phyloP scores from a whole-genome alignment of 2,329 filamentous ascomycete genomes.

The Trichoderma koningii region DNA sequence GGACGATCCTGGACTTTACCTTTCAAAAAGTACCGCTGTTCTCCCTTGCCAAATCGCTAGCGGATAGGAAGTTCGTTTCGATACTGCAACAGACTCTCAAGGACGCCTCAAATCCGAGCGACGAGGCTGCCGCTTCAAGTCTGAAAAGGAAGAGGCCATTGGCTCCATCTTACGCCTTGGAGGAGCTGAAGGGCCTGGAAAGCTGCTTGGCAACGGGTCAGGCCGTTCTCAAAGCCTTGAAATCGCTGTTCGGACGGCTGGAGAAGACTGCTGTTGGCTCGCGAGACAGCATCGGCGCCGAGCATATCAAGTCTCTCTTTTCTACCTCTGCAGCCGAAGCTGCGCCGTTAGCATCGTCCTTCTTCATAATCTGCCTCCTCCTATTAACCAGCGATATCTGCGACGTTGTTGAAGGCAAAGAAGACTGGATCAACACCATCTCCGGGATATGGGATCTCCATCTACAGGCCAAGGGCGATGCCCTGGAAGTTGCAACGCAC shows the following conservation, averaged over 20 bases:
- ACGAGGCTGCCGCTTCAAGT: conserved; percentile 29
- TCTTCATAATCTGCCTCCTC: conserved; percentile 49
- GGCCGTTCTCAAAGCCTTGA: conserved; percentile 52
- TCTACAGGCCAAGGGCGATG: conserved; percentile 52
- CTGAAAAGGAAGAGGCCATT: conserved; percentile 51
- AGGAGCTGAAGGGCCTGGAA: conserved; percentile 43
- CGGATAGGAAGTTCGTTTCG: conserved; percentile 66
- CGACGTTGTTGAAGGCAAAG: conserved; percentile 43
- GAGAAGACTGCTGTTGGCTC: conserved; percentile 42
- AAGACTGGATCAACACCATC: conserved; percentile 52
- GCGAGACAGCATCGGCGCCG: conserved; percentile 55
- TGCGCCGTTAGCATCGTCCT: conserved; percentile 48
- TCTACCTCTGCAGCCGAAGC: conserved; percentile 52
- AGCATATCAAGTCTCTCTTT: conserved; percentile 61
- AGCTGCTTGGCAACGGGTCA: conserved; percentile 51
- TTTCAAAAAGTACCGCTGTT: conserved; percentile 68
- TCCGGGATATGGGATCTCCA: conserved; percentile 56
- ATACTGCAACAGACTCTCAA: conserved; percentile 67
- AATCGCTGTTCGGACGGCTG: conserved; percentile 50
- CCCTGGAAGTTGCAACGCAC: conserved; percentile 50
- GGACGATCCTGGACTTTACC: conserved; percentile 63
- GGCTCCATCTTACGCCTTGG: conserved; percentile 43
- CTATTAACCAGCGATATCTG: conserved; percentile 39
- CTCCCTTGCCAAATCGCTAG: conserved; percentile 69
- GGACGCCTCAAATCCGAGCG: conserved; percentile 50